These are phyloP conservation scores for Filosporella fistucella DNA, from an alignment of 495 filamentous ascomycete species.

Conservation along the genomic window DNA sequence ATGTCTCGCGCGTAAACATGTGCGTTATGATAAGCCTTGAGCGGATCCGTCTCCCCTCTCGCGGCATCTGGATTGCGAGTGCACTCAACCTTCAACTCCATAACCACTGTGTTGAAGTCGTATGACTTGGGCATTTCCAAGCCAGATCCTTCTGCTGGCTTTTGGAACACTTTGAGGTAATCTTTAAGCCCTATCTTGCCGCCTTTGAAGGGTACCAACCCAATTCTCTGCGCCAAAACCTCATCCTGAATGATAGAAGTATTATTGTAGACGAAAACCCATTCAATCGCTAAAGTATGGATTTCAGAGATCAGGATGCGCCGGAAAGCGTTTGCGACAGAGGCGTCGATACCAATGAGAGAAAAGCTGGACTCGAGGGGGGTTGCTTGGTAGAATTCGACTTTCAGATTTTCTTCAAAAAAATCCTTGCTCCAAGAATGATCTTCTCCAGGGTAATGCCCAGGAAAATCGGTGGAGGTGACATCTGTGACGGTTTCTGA, in stretches of 20 bases:
- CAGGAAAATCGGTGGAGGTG: constrained; percentile 83
- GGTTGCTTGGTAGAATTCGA: constrained; percentile 81
- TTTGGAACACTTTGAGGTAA: constrained; percentile 69
- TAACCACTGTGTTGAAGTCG: constrained; percentile 76
- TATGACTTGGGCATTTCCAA: constrained; percentile 42
- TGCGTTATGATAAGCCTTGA: constrained; percentile 76
- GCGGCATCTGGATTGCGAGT: constrained; percentile 67
- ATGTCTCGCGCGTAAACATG: constrained; percentile 86
- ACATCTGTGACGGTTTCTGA: constrained; percentile 85
- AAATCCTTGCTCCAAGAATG: constrained; percentile 77
- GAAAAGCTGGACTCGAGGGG: constrained; percentile 78
- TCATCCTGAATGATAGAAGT: constrained; percentile 97
- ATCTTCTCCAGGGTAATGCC: constrained; percentile 52
- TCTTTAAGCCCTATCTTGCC: constrained; percentile 67
- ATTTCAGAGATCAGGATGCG: constrained; percentile 96
- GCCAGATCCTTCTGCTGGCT: constrained; percentile 48
- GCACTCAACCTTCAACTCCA: constrained; percentile 71
- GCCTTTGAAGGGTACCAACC: constrained; percentile 84
- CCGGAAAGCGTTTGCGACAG: constrained; percentile 96
- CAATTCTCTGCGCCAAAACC: constrained; percentile 83
- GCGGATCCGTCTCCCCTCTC: constrained; percentile 69
- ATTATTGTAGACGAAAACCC: constrained; percentile 87
- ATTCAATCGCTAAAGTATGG: constrained; percentile 88
- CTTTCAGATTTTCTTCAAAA: constrained; percentile 61
- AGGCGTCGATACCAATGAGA: constrained; percentile 84